Evolutionary conservation across 2,329 filamentous ascomycete species (phyloP).

Genomic region (Fusarium sp.): DNA sequence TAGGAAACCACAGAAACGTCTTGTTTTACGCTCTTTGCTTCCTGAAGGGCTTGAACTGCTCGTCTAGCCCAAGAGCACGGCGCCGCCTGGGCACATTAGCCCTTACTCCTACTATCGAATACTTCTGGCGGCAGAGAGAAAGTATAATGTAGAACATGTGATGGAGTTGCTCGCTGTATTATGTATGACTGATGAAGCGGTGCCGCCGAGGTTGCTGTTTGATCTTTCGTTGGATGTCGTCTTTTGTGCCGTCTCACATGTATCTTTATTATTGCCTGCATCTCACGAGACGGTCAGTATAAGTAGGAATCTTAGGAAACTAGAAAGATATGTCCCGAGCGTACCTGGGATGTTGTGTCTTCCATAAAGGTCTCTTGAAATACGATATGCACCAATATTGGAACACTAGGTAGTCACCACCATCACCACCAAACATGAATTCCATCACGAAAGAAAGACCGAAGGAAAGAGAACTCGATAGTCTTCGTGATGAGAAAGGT

Average conservation of each 20-base stretch:
- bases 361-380: background rate
- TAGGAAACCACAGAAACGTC: background rate
- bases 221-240: background rate
- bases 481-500: background rate
- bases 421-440: background rate
- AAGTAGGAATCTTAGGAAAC: background rate
- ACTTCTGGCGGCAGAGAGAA: accelerated
- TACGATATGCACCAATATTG: background rate
- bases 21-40: too few relatives aligned
- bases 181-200: accelerated
- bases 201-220: background rate
- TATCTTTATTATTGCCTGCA: too few relatives aligned
- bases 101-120: background rate
- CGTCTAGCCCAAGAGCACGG: background rate
- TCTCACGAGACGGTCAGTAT: background rate
- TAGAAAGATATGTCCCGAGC: accelerated
- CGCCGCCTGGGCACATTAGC: too few relatives aligned
- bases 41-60: background rate
- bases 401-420: background rate
- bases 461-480: background rate
- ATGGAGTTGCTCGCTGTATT: background rate
- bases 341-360: background rate
- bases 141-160: accelerated
- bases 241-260: too few relatives aligned
- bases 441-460: background rate